Evolutionary conservation across 1,139 yeast genomes (phyloP), one percentile per base, ranked within the genome.

Genomic region (Magnusiomyces clavatus): DNA sequence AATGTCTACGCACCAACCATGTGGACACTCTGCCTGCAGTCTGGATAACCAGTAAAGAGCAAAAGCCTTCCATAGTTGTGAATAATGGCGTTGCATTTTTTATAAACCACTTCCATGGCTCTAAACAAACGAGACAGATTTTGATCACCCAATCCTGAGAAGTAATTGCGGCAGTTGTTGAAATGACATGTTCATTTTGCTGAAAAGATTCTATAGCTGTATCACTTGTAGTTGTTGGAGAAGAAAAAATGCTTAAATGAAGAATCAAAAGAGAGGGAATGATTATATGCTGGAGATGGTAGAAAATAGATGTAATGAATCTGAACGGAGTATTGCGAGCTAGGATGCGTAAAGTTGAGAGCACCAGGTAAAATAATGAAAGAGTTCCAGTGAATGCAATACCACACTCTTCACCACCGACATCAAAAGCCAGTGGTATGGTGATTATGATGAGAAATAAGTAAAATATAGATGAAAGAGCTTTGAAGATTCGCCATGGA

Each of bases 361-460:
- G 72, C 6, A 79, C 66, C 58, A 86, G 82, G 68, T 88, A 89
- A 53, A 85, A 69, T 49, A 75, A 67, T 57, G 85, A 78, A 36
- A 89, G 74, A 1, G 96, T 83, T 48, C 86, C 79, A 1, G 97
- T 86, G 65, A 82, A 92, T 16, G 95, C 56, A 24, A 92, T 71
- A 0, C 98, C 98, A 69, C 97, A 90, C 52, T 81, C 77, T 35
- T 83, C 77, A 1, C 97, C 97, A 14, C 97, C 97, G 37, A 88
- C 84, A 64, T 90, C 96, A 69, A 92, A 92, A n/a, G 97, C 88
- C 57, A 92, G 76, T 5, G 97, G 97, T 16, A 92, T 84, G 1
- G 97, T 86, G 39, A 90, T 74, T 46, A 92, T 78, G 20, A 88
- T 81, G 49, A 88, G 77, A 14, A 80, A 70, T 52, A 88, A 74